Conservation (phyloP, 164 flowering plant genomes). For the Santalum album region DNA sequence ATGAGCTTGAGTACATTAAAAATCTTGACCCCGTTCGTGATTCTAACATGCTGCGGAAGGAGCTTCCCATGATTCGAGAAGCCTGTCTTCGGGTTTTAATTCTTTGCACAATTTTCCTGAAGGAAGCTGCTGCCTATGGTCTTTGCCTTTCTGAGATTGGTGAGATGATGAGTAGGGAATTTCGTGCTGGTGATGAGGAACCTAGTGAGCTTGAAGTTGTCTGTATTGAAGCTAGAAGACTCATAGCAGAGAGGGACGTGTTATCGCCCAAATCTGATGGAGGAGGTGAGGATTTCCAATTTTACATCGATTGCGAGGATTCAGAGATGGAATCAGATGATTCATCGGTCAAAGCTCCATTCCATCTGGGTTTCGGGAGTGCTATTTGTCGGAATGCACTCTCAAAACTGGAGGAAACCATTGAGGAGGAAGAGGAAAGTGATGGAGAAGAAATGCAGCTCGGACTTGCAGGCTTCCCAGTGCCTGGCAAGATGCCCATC, state of each 20-base stretch:
- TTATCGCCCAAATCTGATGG: background rate
- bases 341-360: background rate
- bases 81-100: slow-evolving; percentile 21
- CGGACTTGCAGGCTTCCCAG: background rate
- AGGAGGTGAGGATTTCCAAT: background rate
- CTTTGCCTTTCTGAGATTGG: slow-evolving; percentile 28
- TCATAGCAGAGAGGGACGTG: slow-evolving; percentile 9
- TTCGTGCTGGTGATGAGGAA: slow-evolving; percentile 12
- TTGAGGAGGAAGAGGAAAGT: slow-evolving; percentile 12
- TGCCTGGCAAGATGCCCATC: slow-evolving; percentile 7
- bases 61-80: slow-evolving; percentile 27
- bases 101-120: slow-evolving; percentile 21
- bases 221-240: slow-evolving; percentile 20
- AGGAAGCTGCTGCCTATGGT: slow-evolving; percentile 25
- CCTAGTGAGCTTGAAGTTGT: slow-evolving; percentile 25
- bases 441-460: slow-evolving; percentile 3
- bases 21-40: slow-evolving; percentile 17
- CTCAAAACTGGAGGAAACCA: slow-evolving; percentile 6
- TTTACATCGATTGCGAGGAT: background rate
- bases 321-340: background rate
- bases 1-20: slow-evolving; percentile 23
- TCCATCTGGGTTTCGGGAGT: background rate
- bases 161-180: slow-evolving; percentile 29
- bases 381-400: slow-evolving; percentile 5
- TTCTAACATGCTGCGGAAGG: slow-evolving; percentile 19